A percentile compares a stretch with the other conserved stretches of the same genome.
phyloP scores from a whole-genome alignment of 257 asterid species.

The Gentiana straminea region DNA sequence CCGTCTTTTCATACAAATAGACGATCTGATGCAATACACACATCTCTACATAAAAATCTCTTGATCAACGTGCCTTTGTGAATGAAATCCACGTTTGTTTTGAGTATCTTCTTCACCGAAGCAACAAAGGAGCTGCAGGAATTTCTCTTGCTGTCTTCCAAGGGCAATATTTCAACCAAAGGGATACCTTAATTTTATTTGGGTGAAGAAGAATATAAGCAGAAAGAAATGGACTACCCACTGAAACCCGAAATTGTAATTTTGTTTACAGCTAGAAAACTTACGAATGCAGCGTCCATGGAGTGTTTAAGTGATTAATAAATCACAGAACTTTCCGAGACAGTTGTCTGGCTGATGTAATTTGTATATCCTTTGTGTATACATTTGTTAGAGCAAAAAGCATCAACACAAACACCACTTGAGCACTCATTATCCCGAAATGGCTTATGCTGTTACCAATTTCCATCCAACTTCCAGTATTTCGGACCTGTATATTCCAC shows the following conservation, averaged over 20 bases:
- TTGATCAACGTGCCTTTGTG: too few species aligned
- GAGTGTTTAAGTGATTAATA: not conserved
- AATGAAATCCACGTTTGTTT: too few species aligned
- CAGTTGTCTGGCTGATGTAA: slow-evolving; percentile 33
- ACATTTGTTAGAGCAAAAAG: slow-evolving; percentile 63
- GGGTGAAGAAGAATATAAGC: not conserved
- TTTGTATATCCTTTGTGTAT: slow-evolving; percentile 69
- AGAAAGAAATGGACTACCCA: not conserved
- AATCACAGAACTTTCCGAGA: slow-evolving; percentile 53
- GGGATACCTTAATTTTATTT: not conserved
- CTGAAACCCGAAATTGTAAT: not conserved
- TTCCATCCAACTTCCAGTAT: slow-evolving; percentile 99
- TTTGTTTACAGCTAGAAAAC: too few species aligned
- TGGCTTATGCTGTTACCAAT: slow-evolving; percentile 98
- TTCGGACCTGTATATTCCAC: slow-evolving; percentile 50
- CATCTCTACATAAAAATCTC: too few species aligned
- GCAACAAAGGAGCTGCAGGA: too few species aligned
- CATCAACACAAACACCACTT: slow-evolving; percentile 84
- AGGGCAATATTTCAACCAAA: not conserved
- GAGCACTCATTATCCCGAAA: slow-evolving; percentile 97
- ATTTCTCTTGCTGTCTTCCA: too few species aligned
- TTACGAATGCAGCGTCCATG: not conserved
- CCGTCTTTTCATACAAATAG: too few species aligned
- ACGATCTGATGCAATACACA: too few species aligned
- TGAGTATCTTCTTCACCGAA: too few species aligned